Conservation (phyloP, 306 rosid genomes). For the Vicia faba region DNA sequence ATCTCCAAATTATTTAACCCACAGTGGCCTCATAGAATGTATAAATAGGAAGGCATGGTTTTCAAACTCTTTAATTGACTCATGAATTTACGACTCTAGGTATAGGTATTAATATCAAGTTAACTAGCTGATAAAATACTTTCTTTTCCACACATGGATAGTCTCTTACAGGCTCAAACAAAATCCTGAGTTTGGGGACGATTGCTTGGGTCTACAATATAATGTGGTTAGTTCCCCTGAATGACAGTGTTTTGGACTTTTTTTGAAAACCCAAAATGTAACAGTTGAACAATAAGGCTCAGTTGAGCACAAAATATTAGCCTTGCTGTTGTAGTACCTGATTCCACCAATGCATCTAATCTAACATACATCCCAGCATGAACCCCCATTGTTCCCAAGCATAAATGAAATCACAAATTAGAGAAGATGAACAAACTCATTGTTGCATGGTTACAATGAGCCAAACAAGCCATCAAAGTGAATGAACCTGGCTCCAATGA, state of each 20-base stretch:
- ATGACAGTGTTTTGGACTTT: background rate
- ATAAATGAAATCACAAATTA: background rate
- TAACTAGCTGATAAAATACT: background rate
- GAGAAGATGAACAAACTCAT: background rate
- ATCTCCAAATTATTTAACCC: background rate
- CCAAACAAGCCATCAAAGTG: background rate
- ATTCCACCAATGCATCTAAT: background rate
- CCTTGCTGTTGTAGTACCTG: background rate
- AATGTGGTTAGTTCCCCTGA: background rate
- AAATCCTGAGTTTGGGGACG: background rate
- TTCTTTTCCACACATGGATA: background rate
- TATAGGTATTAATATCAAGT: background rate
- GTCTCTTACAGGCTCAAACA: background rate
- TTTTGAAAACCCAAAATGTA: background rate
- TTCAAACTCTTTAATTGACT: background rate
- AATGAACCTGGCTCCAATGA: background rate
- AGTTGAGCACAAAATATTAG: background rate
- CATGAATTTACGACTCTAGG: background rate
- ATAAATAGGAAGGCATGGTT: slow-evolving; percentile 13
- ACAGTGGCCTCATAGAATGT: background rate
- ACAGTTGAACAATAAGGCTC: background rate
- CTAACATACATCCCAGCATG: background rate
- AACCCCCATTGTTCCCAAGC: background rate
- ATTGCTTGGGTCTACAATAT: background rate
- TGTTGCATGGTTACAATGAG: background rate